Evolutionary conservation across 1,284 basidiomycete genomes (phyloP), one percentile per base, ranked within the genome.

Genomic region (Somion occarium): DNA sequence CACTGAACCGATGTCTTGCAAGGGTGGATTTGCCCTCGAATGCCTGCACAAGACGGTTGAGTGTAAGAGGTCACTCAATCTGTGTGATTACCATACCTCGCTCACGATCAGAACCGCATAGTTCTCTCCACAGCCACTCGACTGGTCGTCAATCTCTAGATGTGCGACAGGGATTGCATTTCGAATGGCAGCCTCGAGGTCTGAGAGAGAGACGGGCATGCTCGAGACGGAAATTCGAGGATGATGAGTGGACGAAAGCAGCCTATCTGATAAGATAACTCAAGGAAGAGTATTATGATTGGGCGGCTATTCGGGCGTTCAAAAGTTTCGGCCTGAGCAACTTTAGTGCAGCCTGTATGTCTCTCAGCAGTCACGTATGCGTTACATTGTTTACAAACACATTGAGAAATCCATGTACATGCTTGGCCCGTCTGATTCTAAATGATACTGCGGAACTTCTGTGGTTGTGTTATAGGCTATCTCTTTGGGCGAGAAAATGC

Each of bases 11-110:
- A 63, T 91, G 88, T 61, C 83, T 75, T 11, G 79, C 78, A 7
- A 91, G 73, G n/a, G 85, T 88, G 19, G 73, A 75, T 69, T 88
- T 86, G 13, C 85, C 86, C 65, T 88, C 79, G 59, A 91, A 91
- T 1, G 75, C 78, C 82, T 87, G 53, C 20, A 37, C n/a, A 38
- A 47, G n/a, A n/a, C n/a, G n/a, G n/a, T n/a, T n/a, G n/a, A n/a
- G n/a, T n/a, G n/a, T n/a, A n/a, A n/a, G n/a, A n/a, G n/a, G 20
- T 18, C 19, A 30, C 5, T 22, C 15, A 25, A 15, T 22, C 26
- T 9, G 19, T 9, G 26, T 44, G 43, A n/a, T 25, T 37, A 24
- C 19, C 38, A 66, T 54, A 85, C 87, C 61, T 85, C 79, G 71
- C 86, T 89, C 56, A 91, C 88, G 30, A 91, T 75, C 23, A 88